Conservation (phyloP, 257 asterid genomes). For the Dorcoceras hygrometricum region DNA sequence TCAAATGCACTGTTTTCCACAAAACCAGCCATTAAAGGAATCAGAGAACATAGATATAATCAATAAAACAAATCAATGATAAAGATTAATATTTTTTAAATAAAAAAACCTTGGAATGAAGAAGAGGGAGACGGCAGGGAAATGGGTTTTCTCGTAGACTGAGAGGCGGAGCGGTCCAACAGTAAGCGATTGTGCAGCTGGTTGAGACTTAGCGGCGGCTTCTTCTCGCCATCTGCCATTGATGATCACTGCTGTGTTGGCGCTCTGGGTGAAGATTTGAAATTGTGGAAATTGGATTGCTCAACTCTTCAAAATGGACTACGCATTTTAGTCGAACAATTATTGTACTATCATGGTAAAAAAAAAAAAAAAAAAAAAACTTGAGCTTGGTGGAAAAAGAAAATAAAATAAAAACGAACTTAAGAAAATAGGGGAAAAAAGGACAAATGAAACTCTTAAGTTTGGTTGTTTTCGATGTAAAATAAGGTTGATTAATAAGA, state of each 20-base stretch:
- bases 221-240: conserved; percentile 51
- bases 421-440: no score
- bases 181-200: conserved; percentile 67
- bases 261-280: conserved; percentile 39
- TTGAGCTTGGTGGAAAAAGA: no score
- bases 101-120: conserved; percentile 25
- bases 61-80: no score
- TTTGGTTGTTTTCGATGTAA: no score
- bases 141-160: conserved; percentile 34
- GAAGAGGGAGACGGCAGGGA: conserved; percentile 8
- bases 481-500: no score
- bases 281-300: conserved; percentile 24
- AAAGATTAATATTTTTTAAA: no score
- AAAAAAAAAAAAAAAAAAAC: no score
- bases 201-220: conserved; percentile 68
- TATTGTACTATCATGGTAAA: no score
- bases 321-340: no score
- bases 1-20: conserved; percentile 23
- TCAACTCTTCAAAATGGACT: no score
- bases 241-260: conserved; percentile 25
- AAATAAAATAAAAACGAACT: no score
- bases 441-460: no score
- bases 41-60: not conserved
- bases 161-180: conserved; percentile 53
- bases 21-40: conserved; percentile 15